These are phyloP conservation scores for Dactylellina haptotyla DNA, from an alignment of 2,329 filamentous ascomycete species.

Conservation along the genomic window DNA sequence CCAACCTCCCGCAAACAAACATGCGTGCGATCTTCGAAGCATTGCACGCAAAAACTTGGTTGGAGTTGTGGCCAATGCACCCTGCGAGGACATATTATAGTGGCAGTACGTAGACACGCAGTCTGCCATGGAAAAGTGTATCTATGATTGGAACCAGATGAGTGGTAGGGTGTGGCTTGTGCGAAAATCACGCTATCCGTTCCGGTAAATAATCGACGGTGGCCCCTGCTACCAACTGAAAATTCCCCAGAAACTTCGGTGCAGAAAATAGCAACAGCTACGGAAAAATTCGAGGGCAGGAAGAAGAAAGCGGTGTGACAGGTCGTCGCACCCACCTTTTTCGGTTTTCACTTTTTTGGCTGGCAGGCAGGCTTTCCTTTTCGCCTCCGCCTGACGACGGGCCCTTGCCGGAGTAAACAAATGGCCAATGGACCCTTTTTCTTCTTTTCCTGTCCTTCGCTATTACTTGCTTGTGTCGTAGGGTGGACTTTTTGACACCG, in stretches of 20 bases:
- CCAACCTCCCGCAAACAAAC: too few species aligned
- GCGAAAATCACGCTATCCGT: slow-evolving; percentile 39
- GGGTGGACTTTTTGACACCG: background rate
- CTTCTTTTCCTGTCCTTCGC: too few species aligned
- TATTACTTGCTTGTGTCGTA: too few species aligned
- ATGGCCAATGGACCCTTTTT: too few species aligned
- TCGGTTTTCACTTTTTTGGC: too few species aligned
- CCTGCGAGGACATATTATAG: background rate
- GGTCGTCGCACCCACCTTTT: too few species aligned
- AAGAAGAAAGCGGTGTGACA: too few species aligned
- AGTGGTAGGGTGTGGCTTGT: slow-evolving; percentile 23
- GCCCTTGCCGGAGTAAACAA: background rate
- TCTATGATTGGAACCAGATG: background rate
- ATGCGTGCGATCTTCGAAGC: too few species aligned
- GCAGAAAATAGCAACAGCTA: slow-evolving; percentile 43
- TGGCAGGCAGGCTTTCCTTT: background rate
- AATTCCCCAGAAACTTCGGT: slow-evolving; percentile 14
- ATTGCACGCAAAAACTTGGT: background rate
- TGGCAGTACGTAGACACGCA: background rate
- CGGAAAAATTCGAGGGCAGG: background rate
- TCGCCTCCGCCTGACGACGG: slow-evolving; percentile 24
- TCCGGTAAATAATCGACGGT: slow-evolving; percentile 14
- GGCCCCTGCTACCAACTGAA: slow-evolving; percentile 11
- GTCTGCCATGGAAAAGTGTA: background rate
- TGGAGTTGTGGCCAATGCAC: slow-evolving; percentile 21